phyloP scores from a whole-genome alignment of 768 basidiomycete genomes.

The Lyophyllum atratum region DNA sequence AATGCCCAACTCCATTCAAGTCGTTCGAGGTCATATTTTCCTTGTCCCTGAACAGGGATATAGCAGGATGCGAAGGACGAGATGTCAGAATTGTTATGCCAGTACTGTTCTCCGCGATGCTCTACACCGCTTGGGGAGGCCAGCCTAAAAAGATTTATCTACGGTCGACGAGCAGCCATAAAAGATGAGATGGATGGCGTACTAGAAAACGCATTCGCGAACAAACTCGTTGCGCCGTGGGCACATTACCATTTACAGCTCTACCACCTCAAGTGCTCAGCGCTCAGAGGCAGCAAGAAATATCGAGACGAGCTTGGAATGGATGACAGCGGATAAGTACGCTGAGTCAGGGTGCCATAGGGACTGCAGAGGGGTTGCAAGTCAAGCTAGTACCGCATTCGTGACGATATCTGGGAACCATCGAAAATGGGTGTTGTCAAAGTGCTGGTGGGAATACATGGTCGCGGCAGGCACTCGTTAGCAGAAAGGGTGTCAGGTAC shows the following conservation, averaged over 20 bases:
- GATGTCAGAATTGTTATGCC: neutral
- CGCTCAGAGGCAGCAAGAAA: slow-evolving; percentile 21
- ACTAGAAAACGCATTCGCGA: slow-evolving; percentile 13
- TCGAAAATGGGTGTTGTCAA: slow-evolving; percentile 13
- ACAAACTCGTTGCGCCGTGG: slow-evolving; percentile 21
- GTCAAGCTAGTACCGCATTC: slow-evolving; percentile 1
- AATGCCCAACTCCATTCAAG: slow-evolving; percentile 10
- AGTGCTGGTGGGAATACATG: slow-evolving; percentile 25
- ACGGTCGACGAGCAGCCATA: slow-evolving; percentile 14
- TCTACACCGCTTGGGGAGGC: neutral
- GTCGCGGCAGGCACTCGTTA: slow-evolving; percentile 13
- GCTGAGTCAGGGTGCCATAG: slow-evolving; percentile 18
- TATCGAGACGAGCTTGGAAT: slow-evolving; percentile 17
- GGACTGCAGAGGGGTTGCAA: slow-evolving; percentile 5
- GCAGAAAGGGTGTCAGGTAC: slow-evolving; percentile 18
- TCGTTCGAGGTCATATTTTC: slow-evolving; percentile 11
- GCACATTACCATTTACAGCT: slow-evolving; percentile 29
- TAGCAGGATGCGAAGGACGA: slow-evolving; percentile 11
- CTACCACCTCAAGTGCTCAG: slow-evolving; percentile 31
- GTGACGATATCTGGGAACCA: slow-evolving; percentile 14
- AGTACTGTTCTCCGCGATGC: neutral
- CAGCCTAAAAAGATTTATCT: slow-evolving; percentile 13
- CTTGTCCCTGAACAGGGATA: neutral
- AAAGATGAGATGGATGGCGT: slow-evolving; percentile 28
- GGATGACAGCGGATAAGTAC: slow-evolving; percentile 17